Evolutionary conservation across 2,329 filamentous ascomycete species (phyloP).

Genomic region (Rutstroemia sp.): DNA sequence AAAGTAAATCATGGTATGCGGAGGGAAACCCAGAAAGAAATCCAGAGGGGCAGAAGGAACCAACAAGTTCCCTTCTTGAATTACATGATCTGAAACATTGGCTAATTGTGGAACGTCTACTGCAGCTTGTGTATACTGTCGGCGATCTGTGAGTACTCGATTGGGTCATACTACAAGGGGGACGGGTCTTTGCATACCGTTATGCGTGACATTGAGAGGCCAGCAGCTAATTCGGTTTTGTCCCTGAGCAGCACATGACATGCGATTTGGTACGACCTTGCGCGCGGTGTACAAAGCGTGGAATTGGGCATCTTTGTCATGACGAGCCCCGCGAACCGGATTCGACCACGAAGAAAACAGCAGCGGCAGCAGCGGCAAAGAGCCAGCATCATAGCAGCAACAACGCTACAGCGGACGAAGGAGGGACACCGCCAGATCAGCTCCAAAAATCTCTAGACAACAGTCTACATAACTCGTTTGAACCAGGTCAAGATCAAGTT

Average conservation of each 20-base stretch:
- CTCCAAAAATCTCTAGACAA: slow-evolving; percentile 37
- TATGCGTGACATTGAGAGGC: slow-evolving; percentile 28
- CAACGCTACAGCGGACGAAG: slow-evolving; percentile 47
- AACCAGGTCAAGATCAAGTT: slow-evolving; percentile 45
- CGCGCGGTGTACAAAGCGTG: slow-evolving; percentile 94
- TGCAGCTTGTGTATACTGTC: slow-evolving; percentile 81
- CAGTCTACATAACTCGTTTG: slow-evolving; percentile 48
- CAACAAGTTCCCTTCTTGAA: slow-evolving; percentile 16
- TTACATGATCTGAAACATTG: slow-evolving; percentile 22
- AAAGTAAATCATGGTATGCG: slow-evolving; percentile 82
- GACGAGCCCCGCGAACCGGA: slow-evolving; percentile 87
- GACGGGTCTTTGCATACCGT: slow-evolving; percentile 23
- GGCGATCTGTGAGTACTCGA: slow-evolving; percentile 71
- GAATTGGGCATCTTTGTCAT: slow-evolving; percentile 97
- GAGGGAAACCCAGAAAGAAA: slow-evolving; percentile 7
- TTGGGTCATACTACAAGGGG: slow-evolving; percentile 25
- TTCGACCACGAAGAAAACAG: slow-evolving; percentile 57
- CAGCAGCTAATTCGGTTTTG: slow-evolving; percentile 29
- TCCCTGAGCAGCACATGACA: slow-evolving; percentile 68
- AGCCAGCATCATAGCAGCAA: slow-evolving; percentile 43
- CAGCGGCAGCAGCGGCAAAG: slow-evolving; percentile 53
- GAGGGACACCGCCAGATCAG: slow-evolving; percentile 48
- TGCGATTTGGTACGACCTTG: slow-evolving; percentile 80
- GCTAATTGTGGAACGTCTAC: slow-evolving; percentile 32
- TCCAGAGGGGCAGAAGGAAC: slow-evolving; percentile 8